phyloP scores from a whole-genome alignment of 2,329 filamentous ascomycete genomes.

The Metarhizium rileyi region DNA sequence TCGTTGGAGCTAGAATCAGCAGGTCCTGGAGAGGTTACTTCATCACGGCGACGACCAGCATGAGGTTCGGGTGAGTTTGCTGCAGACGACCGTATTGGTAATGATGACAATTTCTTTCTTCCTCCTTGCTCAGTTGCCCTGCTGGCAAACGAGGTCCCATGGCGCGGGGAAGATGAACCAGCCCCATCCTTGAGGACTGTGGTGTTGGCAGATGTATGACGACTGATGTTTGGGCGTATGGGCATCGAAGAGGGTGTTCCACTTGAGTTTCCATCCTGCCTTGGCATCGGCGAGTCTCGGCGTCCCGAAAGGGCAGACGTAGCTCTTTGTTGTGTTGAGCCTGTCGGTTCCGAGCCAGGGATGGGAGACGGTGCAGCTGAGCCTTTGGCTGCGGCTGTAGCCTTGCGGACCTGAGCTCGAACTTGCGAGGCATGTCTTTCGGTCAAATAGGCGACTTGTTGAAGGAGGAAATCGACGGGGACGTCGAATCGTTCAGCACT shows the following conservation, averaged over 20 bases:
- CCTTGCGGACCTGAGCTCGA: constrained; percentile 77
- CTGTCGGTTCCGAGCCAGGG: constrained; percentile 37
- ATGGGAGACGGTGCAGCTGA: constrained; percentile 48
- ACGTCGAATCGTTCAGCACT: constrained; percentile 74
- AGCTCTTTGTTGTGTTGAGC: constrained; percentile 29
- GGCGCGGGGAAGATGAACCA: constrained; percentile 19
- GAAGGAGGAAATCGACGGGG: constrained; percentile 76
- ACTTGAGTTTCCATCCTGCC: constrained; percentile 34
- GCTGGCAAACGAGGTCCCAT: constrained; percentile 11
- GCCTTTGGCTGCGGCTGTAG: constrained; percentile 47
- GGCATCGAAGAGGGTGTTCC: constrained; percentile 34
- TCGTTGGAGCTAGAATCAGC: constrained; percentile 27
- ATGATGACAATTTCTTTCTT: constrained; percentile 34
- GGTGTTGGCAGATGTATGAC: constrained; percentile 39
- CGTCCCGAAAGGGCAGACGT: constrained; percentile 47
- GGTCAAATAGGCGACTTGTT: constrained; percentile 90
- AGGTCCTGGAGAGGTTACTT: constrained; percentile 23
- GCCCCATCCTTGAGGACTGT: constrained; percentile 28
- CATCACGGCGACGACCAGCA: constrained; percentile 12
- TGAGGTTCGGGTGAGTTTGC: constrained; percentile 15
- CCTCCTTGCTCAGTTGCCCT: constrained; percentile 18
- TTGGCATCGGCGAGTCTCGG: constrained; percentile 44
- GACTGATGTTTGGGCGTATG: constrained; percentile 34
- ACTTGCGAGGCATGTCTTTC: constrained; percentile 86
- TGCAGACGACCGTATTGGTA: constrained; percentile 26